Evolutionary conservation across 306 rosid species (phyloP).

Genomic region (Prunus mongolica): DNA sequence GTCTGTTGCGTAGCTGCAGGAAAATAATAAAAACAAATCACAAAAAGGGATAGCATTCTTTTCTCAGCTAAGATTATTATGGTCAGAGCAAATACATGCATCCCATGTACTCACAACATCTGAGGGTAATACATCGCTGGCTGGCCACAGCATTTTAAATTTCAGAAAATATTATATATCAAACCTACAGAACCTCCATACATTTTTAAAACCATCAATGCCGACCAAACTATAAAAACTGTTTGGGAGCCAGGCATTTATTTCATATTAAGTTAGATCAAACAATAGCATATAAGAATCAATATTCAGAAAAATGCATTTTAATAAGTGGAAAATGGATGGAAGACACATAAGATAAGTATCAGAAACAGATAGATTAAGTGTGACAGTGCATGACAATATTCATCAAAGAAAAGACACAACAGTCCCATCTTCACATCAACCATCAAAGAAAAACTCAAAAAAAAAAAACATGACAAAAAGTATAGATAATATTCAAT

Average conservation of each 20-base stretch:
- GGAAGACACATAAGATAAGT: not conserved
- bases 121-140: no score
- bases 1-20: conserved; percentile 50
- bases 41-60: not conserved
- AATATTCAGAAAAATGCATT: not conserved
- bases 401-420: not conserved
- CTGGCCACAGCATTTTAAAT: no score
- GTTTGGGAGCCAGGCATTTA: no score
- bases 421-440: not conserved
- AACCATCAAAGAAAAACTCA: not conserved
- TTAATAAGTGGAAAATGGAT: not conserved
- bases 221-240: no score
- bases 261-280: no score
- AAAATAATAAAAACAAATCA: not conserved
- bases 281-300: not conserved
- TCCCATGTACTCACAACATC: no score
- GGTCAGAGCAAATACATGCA: no score
- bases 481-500: not conserved
- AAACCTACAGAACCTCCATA: no score
- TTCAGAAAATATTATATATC: no score
- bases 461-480: not conserved
- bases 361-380: not conserved
- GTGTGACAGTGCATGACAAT: not conserved
- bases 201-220: no score
- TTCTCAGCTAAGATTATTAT: not conserved